These are phyloP conservation scores for Mycotypha africana DNA, from an alignment of 371 early-diverging fungal species.

Conservation along the genomic window DNA sequence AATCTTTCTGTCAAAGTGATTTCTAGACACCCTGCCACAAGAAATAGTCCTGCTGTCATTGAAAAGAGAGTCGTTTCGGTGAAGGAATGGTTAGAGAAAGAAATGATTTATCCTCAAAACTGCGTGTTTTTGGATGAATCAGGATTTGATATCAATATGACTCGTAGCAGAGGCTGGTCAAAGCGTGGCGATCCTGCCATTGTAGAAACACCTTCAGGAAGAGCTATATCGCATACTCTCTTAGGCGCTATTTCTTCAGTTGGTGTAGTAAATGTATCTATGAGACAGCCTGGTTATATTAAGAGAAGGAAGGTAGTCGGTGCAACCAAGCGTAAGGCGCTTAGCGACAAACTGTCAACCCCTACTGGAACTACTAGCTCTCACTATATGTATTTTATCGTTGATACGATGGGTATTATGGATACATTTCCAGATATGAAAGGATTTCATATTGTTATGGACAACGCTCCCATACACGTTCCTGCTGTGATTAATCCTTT, in stretches of 20 bases:
- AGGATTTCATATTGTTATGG: slow-evolving; percentile 3
- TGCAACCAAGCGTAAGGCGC: slow-evolving; percentile 7
- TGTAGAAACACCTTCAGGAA: slow-evolving; percentile 4
- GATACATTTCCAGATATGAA: background rate
- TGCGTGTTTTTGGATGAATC: slow-evolving; percentile 3
- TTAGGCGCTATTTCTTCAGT: slow-evolving; percentile 3
- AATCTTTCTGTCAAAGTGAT: slow-evolving; percentile 8
- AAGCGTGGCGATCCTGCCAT: background rate
- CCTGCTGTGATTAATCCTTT: slow-evolving; percentile 4
- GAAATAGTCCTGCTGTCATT: slow-evolving; percentile 3
- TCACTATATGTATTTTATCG: slow-evolving; percentile 6
- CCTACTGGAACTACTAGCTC: slow-evolving; percentile 1
- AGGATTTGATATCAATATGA: background rate
- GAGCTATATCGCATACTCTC: slow-evolving; percentile 4
- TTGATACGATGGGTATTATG: slow-evolving; percentile 10
- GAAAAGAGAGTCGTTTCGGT: slow-evolving; percentile 7
- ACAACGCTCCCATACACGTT: slow-evolving; percentile 6
- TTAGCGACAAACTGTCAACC: slow-evolving; percentile 1
- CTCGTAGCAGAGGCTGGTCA: slow-evolving; percentile 1
- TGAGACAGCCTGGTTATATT: slow-evolving; percentile 3
- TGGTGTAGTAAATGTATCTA: slow-evolving; percentile 6
- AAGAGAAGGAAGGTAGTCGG: slow-evolving; percentile 7
- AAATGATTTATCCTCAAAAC: background rate
- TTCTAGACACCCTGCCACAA: slow-evolving; percentile 3
- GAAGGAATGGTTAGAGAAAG: slow-evolving; percentile 2